A percentile compares a stretch with the other conserved stretches of the same genome.
These are phyloP conservation scores for Sphagnum contortum DNA, from an alignment of 225 moss, liverwort and hornwort species.

Conservation along the genomic window DNA sequence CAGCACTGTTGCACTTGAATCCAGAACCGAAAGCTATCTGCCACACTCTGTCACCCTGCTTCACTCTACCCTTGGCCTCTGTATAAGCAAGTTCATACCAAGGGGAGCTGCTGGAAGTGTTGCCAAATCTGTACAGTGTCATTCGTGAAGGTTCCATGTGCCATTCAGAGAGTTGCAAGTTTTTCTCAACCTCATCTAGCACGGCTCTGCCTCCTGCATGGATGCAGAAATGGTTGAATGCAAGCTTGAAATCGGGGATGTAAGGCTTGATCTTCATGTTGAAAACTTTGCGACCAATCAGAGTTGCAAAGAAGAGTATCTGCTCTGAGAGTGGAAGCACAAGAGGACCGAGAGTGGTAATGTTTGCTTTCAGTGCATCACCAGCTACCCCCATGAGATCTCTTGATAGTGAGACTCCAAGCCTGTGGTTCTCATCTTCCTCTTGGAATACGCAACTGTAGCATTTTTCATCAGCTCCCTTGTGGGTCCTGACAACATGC, in stretches of 20 bases:
- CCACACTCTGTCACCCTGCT: constrained; percentile 64
- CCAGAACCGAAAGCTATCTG: constrained; percentile 80
- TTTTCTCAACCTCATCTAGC: constrained; percentile 62
- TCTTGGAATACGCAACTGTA: constrained; percentile 69
- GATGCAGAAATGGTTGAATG: constrained; percentile 81
- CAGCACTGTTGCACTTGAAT: constrained; percentile 83
- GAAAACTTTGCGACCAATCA: constrained; percentile 56
- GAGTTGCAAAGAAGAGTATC: constrained; percentile 62
- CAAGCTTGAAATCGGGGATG: constrained; percentile 79
- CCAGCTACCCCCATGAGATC: constrained; percentile 77
- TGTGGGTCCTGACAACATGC: constrained; percentile 73
- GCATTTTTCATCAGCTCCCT: constrained; percentile 68
- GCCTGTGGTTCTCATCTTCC: constrained; percentile 35
- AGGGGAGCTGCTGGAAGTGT: constrained; percentile 71
- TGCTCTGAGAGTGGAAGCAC: constrained; percentile 79
- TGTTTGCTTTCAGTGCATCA: constrained; percentile 73
- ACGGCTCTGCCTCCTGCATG: constrained; percentile 67
- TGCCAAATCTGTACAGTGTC: constrained; percentile 76
- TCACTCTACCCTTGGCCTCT: constrained; percentile 57
- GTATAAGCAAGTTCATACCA: constrained; percentile 80
- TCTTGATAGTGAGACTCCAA: constrained; percentile 59
- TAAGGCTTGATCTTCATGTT: constrained; percentile 71
- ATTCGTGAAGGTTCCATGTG: constrained; percentile 85
- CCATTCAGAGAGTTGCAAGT: constrained; percentile 57
- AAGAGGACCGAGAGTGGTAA: constrained; percentile 67